These are phyloP conservation scores for Entophlyctis luteolus DNA, from an alignment of 192 early-diverging fungal species.

Conservation along the genomic window DNA sequence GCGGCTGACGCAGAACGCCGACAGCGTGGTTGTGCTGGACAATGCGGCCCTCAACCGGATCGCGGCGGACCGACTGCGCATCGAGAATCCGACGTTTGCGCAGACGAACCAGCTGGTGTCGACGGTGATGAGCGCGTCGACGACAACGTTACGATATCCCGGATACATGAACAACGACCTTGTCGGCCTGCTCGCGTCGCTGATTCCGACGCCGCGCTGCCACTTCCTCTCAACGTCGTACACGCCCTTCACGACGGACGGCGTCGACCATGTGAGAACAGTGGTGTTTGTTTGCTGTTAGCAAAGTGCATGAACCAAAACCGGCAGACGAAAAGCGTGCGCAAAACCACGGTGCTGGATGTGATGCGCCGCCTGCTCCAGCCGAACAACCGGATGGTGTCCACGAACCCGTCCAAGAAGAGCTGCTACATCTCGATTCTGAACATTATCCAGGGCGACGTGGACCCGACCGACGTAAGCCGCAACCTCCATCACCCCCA, in stretches of 20 bases:
- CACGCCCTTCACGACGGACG: slow-evolving; percentile 94
- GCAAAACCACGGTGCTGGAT: slow-evolving; percentile 95
- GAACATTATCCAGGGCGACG: slow-evolving; percentile 99
- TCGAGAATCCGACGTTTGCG: slow-evolving; percentile 88
- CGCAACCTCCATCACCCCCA: too few species aligned
- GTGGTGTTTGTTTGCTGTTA: too few species aligned
- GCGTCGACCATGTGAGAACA: slow-evolving; percentile 65
- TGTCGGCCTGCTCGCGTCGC: slow-evolving; percentile 87
- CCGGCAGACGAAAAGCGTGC: slow-evolving; percentile 81
- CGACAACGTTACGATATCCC: slow-evolving; percentile 94
- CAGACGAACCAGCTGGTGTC: slow-evolving; percentile 98
- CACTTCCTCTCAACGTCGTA: slow-evolving; percentile 93
- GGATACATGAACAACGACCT: slow-evolving; percentile 99
- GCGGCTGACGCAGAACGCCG: slow-evolving; percentile 84
- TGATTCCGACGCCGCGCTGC: slow-evolving; percentile 97
- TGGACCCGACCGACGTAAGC: slow-evolving; percentile 89
- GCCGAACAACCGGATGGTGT: slow-evolving; percentile 97
- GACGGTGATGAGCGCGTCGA: slow-evolving; percentile 95
- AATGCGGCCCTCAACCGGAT: slow-evolving; percentile 92
- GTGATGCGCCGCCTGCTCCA: slow-evolving; percentile 96
- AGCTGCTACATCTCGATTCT: slow-evolving; percentile 96
- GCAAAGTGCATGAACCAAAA: too few species aligned
- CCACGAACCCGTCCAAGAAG: slow-evolving; percentile 82
- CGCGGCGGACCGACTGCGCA: slow-evolving; percentile 86
- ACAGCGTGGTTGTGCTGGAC: slow-evolving; percentile 95